Evolutionary conservation across 1,284 basidiomycete genomes (phyloP).

Genomic region (Ustilago vetiveriae): DNA sequence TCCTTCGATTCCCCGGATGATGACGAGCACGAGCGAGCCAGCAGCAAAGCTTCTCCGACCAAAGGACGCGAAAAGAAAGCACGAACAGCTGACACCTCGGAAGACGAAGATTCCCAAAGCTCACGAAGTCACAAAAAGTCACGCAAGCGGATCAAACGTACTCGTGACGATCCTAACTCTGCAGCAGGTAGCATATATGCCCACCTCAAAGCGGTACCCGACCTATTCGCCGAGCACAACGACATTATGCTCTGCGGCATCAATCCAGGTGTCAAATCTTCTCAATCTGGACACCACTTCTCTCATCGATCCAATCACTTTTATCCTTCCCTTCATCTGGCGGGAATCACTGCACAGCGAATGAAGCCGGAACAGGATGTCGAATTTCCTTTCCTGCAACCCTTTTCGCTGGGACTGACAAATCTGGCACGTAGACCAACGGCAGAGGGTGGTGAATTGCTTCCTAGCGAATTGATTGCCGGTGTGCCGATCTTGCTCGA

Average conservation of each 20-base stretch:
- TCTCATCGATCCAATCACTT: slow-evolving; percentile 52
- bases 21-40: not conserved
- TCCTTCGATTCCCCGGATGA: not conserved
- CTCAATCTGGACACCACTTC: slow-evolving; percentile 42
- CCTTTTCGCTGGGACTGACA: slow-evolving; percentile 39
- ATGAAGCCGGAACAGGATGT: slow-evolving; percentile 44
- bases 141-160: slow-evolving; percentile 35
- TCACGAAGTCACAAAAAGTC: not conserved
- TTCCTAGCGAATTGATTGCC: slow-evolving; percentile 35
- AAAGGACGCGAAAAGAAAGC: not conserved
- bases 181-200: slow-evolving; percentile 36
- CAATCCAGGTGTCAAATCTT: slow-evolving; percentile 50
- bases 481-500: slow-evolving; percentile 40
- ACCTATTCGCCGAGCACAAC: slow-evolving; percentile 29
- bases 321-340: slow-evolving; percentile 37
- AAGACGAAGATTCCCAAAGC: not conserved
- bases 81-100: not conserved
- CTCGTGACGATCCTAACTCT: slow-evolving; percentile 44
- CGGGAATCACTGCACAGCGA: slow-evolving; percentile 39
- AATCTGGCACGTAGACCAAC: slow-evolving; percentile 43
- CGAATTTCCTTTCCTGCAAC: slow-evolving; percentile 23
- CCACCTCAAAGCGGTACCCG: slow-evolving; percentile 30
- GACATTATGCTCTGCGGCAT: slow-evolving; percentile 53
- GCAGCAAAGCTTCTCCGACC: not conserved
- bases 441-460: slow-evolving; percentile 42